These are phyloP conservation scores for Leishmania tropica DNA, from an alignment of 208 protist genomes.

Conservation along the genomic window DNA sequence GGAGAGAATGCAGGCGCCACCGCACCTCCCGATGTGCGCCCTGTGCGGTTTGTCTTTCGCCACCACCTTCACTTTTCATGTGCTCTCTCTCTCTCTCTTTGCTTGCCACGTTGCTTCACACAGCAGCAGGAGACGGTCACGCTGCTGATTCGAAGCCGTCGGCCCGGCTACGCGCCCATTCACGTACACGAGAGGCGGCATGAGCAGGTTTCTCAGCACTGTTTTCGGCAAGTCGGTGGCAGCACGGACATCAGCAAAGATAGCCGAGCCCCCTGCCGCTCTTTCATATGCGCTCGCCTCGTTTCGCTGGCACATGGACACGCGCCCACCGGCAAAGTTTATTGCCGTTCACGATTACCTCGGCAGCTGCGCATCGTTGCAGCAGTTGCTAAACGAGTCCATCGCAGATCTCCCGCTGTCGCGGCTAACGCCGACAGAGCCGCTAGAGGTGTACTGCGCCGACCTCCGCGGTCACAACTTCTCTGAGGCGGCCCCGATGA, in stretches of 20 bases:
- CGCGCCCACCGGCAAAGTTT: slow-evolving; percentile 52
- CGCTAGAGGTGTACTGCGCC: slow-evolving; percentile 79
- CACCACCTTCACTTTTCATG: not conserved
- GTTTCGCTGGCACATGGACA: slow-evolving; percentile 88
- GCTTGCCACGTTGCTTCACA: not conserved
- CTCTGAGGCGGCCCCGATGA: slow-evolving; percentile 34
- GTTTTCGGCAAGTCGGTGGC: slow-evolving; percentile 25
- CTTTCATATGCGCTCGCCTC: slow-evolving; percentile 61
- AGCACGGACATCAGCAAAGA: slow-evolving; percentile 8
- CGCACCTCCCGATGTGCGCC: not conserved
- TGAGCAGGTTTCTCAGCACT: slow-evolving; percentile 35
- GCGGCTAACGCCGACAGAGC: slow-evolving; percentile 47
- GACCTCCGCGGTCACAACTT: slow-evolving; percentile 82
- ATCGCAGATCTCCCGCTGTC: slow-evolving; percentile 49
- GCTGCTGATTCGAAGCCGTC: not conserved
- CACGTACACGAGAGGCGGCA: not conserved
- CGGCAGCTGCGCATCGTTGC: slow-evolving; percentile 52
- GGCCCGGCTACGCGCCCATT: no score
- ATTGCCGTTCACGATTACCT: slow-evolving; percentile 85
- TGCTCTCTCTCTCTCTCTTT: not conserved
- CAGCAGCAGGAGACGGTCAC: not conserved
- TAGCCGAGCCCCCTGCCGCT: slow-evolving; percentile 28
- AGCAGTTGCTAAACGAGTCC: slow-evolving; percentile 58
- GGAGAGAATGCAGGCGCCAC: not conserved
- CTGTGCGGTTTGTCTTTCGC: no score